A percentile compares a stretch with the other conserved stretches of the same genome.
phyloP scores from a whole-genome alignment of 441 rosid genomes.

The Gossypium schwendimanii region DNA sequence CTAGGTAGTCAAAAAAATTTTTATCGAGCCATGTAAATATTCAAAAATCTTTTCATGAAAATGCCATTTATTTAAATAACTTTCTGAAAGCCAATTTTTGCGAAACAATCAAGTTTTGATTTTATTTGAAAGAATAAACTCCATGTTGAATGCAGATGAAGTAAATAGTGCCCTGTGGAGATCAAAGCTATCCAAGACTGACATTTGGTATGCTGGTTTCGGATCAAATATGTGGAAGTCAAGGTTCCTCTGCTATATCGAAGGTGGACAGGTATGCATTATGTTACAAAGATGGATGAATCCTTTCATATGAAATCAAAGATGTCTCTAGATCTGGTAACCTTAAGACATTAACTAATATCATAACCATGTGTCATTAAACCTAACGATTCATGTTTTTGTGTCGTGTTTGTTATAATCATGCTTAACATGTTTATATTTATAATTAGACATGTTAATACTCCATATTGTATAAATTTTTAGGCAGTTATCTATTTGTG shows the following conservation, averaged over 20 bases:
- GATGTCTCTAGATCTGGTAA: background rate
- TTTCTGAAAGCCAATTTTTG: background rate
- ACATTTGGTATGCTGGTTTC: slow-evolving; percentile 78
- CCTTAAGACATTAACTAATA: background rate
- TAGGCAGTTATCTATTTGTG: background rate
- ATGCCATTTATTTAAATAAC: background rate
- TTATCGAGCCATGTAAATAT: background rate
- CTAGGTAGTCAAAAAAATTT: background rate
- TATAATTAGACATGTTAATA: background rate
- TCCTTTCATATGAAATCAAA: background rate
- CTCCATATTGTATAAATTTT: background rate
- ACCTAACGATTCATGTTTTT: background rate
- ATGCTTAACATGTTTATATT: background rate
- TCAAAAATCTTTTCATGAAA: background rate
- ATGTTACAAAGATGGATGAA: background rate
- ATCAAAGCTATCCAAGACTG: slow-evolving; percentile 55
- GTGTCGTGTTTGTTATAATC: background rate
- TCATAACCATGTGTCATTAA: background rate
- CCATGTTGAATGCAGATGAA: slow-evolving; percentile 24
- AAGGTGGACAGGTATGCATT: slow-evolving; percentile 73
- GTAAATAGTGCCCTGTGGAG: slow-evolving; percentile 47
- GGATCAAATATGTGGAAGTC: slow-evolving; percentile 88
- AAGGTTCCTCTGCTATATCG: slow-evolving; percentile 78
- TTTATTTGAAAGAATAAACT: background rate
- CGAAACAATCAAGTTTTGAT: background rate